Evolutionary conservation across 2,329 filamentous ascomycete genomes (phyloP).

Genomic region (Epichloe baconii): DNA sequence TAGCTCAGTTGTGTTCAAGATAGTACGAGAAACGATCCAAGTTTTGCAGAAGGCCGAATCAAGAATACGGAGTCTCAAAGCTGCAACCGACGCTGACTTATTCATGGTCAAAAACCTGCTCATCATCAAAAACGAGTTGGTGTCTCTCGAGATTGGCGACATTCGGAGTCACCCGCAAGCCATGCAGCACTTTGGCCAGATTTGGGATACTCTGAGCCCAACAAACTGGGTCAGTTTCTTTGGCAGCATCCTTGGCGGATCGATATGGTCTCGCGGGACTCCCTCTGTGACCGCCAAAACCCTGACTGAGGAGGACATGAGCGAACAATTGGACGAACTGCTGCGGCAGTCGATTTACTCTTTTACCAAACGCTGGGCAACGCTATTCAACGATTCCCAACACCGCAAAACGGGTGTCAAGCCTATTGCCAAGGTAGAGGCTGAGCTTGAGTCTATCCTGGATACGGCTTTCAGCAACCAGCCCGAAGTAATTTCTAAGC

Average conservation of each 20-base stretch:
- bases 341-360: constrained; percentile 48
- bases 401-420: constrained; percentile 34
- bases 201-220: constrained; percentile 50
- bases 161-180: constrained; percentile 35
- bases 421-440: constrained; percentile 38
- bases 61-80: constrained; percentile 49
- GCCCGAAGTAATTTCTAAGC: constrained; percentile 43
- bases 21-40: constrained; percentile 80
- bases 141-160: constrained; percentile 84
- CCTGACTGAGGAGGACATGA: constrained; percentile 42
- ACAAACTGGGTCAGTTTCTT: constrained; percentile 48
- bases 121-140: constrained; percentile 87
- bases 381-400: constrained; percentile 35
- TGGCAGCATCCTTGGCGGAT: constrained; percentile 41
- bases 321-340: constrained; percentile 51
- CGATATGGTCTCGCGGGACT: constrained; percentile 31
- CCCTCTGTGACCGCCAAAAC: constrained; percentile 25
- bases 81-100: constrained; percentile 61
- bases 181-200: constrained; percentile 50
- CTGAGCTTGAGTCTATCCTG: constrained; percentile 43
- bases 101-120: constrained; percentile 94
- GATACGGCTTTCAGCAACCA: constrained; percentile 45
- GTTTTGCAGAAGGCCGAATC: constrained; percentile 68
- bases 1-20: constrained; percentile 47
- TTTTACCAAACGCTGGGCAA: constrained; percentile 48